Conservation (phyloP, 306 rosid species). For the Vigna reflexopilosa region DNA sequence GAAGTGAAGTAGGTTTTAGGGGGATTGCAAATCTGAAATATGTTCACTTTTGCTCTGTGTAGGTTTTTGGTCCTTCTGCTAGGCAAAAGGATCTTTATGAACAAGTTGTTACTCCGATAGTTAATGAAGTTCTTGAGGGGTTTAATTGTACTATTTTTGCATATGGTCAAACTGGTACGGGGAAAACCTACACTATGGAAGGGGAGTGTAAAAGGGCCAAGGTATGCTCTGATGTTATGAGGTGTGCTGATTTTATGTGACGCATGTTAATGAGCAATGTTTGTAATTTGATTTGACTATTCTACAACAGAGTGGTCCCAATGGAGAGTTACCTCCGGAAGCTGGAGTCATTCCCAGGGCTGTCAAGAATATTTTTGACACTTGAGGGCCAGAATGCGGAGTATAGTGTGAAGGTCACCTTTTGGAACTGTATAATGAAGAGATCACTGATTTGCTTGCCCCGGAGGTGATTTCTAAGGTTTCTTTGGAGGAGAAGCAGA, state of each 20-base stretch:
- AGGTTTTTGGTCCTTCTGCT: constrained; percentile 95
- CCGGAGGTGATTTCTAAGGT: constrained; percentile 82
- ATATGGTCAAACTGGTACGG: constrained; percentile 95
- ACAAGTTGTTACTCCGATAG: constrained; percentile 86
- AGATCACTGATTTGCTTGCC: constrained; percentile 93
- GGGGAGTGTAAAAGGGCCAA: constrained; percentile 91
- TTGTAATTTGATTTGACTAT: constrained; percentile 18
- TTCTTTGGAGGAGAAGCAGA: constrained; percentile 81
- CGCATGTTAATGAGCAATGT: not conserved
- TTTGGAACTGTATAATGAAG: constrained; percentile 91
- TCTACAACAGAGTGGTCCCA: constrained; percentile 73
- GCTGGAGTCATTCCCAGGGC: constrained; percentile 98
- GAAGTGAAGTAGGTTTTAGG: not conserved
- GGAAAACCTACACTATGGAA: constrained; percentile 94
- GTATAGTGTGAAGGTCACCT: constrained; percentile 93
- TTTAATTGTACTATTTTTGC: constrained; percentile 95
- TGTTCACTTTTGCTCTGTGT: not conserved
- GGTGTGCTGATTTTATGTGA: not conserved
- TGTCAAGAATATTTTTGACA: constrained; percentile 90
- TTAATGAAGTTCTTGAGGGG: constrained; percentile 86
- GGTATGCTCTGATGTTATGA: constrained; percentile 51
- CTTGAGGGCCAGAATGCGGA: constrained; percentile 91
- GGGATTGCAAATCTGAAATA: not conserved
- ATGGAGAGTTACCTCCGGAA: constrained; percentile 81
- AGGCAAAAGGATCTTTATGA: constrained; percentile 87